Percentiles rank a stretch among this genome's conserved stretches.
Conservation (phyloP, 179 eudicot genomes). For the Heliamphora pulchella region DNA sequence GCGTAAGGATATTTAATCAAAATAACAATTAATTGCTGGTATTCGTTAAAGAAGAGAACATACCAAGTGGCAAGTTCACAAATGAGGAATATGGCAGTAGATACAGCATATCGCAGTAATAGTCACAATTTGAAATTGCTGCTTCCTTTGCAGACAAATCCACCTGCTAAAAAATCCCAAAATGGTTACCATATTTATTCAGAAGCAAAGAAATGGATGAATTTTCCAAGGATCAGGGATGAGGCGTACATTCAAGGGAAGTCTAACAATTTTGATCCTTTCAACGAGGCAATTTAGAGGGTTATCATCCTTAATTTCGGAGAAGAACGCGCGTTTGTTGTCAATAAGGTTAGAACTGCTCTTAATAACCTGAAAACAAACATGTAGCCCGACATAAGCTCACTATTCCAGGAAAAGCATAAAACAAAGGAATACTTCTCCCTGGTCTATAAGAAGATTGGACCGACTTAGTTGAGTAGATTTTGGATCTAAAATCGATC, state of each 20-base stretch:
- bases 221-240: not conserved
- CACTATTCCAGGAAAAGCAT: not conserved
- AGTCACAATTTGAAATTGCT: slow-evolving; percentile 32
- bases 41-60: not conserved
- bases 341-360: slow-evolving; percentile 21
- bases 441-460: too few species aligned
- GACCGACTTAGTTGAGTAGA: too few species aligned
- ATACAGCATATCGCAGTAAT: slow-evolving; percentile 40
- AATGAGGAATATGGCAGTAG: slow-evolving; percentile 40
- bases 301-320: slow-evolving; percentile 70
- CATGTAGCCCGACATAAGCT: not conserved
- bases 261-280: slow-evolving; percentile 37
- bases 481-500: too few species aligned
- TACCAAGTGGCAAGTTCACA: slow-evolving; percentile 43
- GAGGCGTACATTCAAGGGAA: slow-evolving; percentile 40
- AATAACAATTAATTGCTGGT: too few species aligned
- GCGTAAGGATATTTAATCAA: too few species aligned
- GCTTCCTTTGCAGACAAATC: slow-evolving; percentile 26
- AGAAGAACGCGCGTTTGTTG: slow-evolving; percentile 49
- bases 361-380: slow-evolving; percentile 30
- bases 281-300: slow-evolving; percentile 59
- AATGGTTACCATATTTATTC: not conserved
- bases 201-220: not conserved
- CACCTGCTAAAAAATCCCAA: slow-evolving; percentile 26
- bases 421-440: not conserved